phyloP scores from a whole-genome alignment of 2,329 filamentous ascomycete genomes.

The Microdochium paspali region DNA sequence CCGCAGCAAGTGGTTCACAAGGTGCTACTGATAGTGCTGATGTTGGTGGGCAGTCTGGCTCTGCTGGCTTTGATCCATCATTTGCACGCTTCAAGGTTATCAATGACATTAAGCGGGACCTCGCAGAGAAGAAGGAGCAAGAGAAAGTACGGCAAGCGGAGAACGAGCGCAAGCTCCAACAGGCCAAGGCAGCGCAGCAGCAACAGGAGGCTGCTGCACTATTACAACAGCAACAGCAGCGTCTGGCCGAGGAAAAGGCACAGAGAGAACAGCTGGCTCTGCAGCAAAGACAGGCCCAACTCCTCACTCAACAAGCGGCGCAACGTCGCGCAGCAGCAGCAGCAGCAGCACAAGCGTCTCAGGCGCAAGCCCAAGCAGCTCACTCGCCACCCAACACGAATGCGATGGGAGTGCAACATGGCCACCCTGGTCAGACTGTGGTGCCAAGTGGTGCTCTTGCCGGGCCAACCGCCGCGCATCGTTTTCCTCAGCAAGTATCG shows the following conservation, averaged over 20 bases:
- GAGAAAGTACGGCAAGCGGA: conserved; percentile 63
- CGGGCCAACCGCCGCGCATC: conserved; percentile 28
- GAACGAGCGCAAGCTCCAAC: conserved; percentile 39
- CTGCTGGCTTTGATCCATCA: conserved; percentile 68
- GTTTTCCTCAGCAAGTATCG: conserved; percentile 46
- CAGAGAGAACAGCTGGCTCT: conserved; percentile 34
- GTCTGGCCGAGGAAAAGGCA: conserved; percentile 13
- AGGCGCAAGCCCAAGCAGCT: conserved; percentile 19
- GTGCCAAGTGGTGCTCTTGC: conserved; percentile 30
- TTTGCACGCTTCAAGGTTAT: conserved; percentile 92
- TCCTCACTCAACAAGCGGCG: conserved; percentile 29
- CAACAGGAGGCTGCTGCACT: neutral
- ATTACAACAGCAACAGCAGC: neutral
- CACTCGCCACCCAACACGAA: conserved; percentile 19
- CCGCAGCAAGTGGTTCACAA: conserved; percentile 47
- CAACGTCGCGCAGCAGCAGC: conserved; percentile 18
- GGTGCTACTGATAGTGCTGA: conserved; percentile 52
- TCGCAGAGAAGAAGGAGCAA: conserved; percentile 66
- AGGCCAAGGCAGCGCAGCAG: neutral
- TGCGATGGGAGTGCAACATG: conserved; percentile 28
- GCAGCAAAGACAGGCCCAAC: conserved; percentile 32
- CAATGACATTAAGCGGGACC: conserved; percentile 70
- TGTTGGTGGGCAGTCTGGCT: conserved; percentile 62
- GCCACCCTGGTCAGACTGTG: conserved; percentile 31
- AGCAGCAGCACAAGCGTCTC: conserved; percentile 26